Evolutionary conservation across 768 basidiomycete species (phyloP).

Genomic region (Phylloporus sp.): DNA sequence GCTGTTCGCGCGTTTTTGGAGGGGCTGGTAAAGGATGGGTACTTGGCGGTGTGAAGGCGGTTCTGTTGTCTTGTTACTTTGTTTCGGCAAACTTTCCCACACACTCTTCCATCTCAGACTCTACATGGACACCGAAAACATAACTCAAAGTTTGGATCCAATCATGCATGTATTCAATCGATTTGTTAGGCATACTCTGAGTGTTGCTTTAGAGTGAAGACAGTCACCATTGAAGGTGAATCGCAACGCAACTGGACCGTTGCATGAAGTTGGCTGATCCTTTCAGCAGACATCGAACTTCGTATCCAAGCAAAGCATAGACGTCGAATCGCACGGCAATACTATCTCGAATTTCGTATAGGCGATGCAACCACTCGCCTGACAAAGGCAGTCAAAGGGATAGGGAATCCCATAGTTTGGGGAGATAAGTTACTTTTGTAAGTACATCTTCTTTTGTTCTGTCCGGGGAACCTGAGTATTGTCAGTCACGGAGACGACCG

Average conservation of each 20-base stretch:
- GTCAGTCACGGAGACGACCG: neutral
- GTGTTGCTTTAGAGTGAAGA: neutral
- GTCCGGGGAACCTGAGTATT: neutral
- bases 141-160: neutral
- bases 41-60: conserved; percentile 16
- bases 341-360: neutral
- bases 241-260: neutral
- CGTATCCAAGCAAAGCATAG: neutral
- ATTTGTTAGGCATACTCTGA: neutral
- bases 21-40: conserved; percentile 31
- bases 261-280: neutral
- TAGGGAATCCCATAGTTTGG: neutral
- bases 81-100: too few relatives aligned
- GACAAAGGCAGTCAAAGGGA: neutral
- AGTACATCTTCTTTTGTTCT: neutral
- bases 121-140: neutral
- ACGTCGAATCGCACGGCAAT: neutral
- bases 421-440: neutral
- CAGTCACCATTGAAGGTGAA: neutral
- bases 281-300: conserved; percentile 1
- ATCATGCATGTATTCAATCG: neutral
- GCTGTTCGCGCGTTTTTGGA: conserved; percentile 32
- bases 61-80: too few relatives aligned
- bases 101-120: too few relatives aligned
- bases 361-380: neutral